Base-by-base conservation (phyloP, 2,329 filamentous ascomycete genomes). In the Ustulina deusta region DNA sequence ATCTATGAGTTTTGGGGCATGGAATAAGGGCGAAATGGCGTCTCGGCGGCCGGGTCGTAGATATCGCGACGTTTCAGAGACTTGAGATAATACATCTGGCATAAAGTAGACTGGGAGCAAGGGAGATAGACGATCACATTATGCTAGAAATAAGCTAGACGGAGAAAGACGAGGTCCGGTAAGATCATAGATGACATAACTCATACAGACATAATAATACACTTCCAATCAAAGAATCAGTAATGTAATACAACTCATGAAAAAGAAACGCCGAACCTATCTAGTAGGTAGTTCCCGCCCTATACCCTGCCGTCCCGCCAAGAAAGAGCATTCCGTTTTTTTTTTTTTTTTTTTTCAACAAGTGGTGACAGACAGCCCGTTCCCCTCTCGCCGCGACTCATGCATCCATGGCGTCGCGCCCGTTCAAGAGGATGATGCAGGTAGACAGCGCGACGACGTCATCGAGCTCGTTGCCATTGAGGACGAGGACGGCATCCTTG, bases 1-100 rank as follows among this genome's bases (percentile, higher is more conserved):
- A 78, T 89, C 10, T 83, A 84, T 63, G 76, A 78, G 34, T 83
- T 86, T 65, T 89, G 85, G 85, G 79, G 73, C 3, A 68, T 73
- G 54, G 22, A 71, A 48, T 71, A 65, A 67, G 20, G 32, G 46
- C n/a, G 40, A 11, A 32, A 44, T 27, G 27, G 27, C 15, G 32
- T 61, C 49, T 25, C 44, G 6, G 9, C 9, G 20, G 29, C 7
- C 3, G 4, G 3, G 32, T n/a, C 13, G n/a, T 57, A 29, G 55
- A 58, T 40, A 17, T 49, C 27, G 27, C 25, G 27, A 36, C n/a
- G 27, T 25, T n/a, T 15, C 49, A 11, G 13, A 20, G 7, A 6
- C 42, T 42, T 11, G 46, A 38, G 38, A 59, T 40, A n/a, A 20
- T 32, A n/a, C 25, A 44, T 56, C 42, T 22, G 17, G 17, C 2